Evolutionary conservation across 495 filamentous ascomycete species (phyloP).

Genomic region (Acidomyces sp.): DNA sequence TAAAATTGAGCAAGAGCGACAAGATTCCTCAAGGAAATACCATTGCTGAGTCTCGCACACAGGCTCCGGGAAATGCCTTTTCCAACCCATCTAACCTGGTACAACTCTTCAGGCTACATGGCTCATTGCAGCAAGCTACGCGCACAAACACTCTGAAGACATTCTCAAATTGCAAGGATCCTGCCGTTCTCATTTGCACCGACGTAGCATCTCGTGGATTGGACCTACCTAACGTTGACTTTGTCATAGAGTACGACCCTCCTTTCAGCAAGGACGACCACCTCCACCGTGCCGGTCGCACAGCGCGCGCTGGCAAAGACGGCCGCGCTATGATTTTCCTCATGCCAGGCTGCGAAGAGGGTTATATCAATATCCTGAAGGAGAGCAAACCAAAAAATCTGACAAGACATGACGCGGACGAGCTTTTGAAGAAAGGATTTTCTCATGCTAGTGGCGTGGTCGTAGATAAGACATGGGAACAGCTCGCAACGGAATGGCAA

Average conservation of each 20-base stretch:
- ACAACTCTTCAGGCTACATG: constrained; percentile 75
- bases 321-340: constrained; percentile 86
- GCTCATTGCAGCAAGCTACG: constrained; percentile 76
- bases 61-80: constrained; percentile 17
- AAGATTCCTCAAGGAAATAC: constrained; percentile 17
- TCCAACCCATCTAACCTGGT: constrained; percentile 31
- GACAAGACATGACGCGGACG: constrained; percentile 42
- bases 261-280: constrained; percentile 85
- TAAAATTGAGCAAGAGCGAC: constrained; percentile 30
- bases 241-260: constrained; percentile 89
- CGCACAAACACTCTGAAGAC: constrained; percentile 71
- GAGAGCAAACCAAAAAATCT: constrained; percentile 44
- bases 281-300: constrained; percentile 85
- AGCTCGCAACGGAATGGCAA: constrained; percentile 63
- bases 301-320: constrained; percentile 76
- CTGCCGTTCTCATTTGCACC: constrained; percentile 77
- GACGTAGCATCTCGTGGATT: constrained; percentile 91
- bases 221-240: constrained; percentile 84
- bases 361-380: constrained; percentile 65
- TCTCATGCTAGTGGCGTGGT: constrained; percentile 26
- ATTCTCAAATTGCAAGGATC: constrained; percentile 49
- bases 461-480: constrained; percentile 41
- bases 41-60: constrained; percentile 21
- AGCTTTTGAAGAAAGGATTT: constrained; percentile 50
- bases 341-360: constrained; percentile 78